phyloP scores from a whole-genome alignment of 2,329 filamentous ascomycete species.

The Xylaria polymorpha region DNA sequence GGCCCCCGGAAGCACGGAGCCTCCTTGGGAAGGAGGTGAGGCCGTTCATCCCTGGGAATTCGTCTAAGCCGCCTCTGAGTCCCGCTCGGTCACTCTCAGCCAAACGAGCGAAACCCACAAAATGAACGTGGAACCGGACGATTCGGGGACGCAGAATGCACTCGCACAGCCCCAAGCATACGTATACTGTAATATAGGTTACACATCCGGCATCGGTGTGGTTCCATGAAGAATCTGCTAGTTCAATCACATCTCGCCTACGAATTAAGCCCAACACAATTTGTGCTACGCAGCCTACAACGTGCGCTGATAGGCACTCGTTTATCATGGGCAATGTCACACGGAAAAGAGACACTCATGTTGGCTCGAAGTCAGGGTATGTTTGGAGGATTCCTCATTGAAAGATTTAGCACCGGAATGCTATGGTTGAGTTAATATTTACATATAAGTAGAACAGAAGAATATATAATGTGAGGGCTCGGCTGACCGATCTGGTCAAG shows the following conservation, averaged over 20 bases:
- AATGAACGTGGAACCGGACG: neutral
- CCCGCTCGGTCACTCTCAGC: neutral
- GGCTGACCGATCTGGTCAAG: conserved; percentile 11
- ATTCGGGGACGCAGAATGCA: neutral
- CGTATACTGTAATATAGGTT: neutral
- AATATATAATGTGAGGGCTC: conserved; percentile 26
- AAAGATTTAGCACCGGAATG: neutral
- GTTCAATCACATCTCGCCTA: neutral
- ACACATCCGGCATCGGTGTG: neutral
- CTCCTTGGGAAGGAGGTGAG: neutral
- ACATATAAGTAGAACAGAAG: conserved; percentile 19
- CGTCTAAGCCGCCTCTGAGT: neutral
- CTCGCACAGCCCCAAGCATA: conserved; percentile 1
- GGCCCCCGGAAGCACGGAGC: neutral
- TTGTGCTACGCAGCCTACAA: neutral
- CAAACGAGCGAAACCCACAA: neutral
- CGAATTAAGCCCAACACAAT: neutral
- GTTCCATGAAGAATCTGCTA: neutral
- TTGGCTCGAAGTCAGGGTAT: neutral
- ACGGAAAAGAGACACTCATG: neutral
- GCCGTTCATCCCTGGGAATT: neutral
- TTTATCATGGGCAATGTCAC: neutral
- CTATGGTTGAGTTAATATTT: conserved; percentile 14
- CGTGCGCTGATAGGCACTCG: neutral
- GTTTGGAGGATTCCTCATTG: neutral